Base-by-base conservation (phyloP, 2,329 filamentous ascomycete species). In the Hymenoscyphus albidus region DNA sequence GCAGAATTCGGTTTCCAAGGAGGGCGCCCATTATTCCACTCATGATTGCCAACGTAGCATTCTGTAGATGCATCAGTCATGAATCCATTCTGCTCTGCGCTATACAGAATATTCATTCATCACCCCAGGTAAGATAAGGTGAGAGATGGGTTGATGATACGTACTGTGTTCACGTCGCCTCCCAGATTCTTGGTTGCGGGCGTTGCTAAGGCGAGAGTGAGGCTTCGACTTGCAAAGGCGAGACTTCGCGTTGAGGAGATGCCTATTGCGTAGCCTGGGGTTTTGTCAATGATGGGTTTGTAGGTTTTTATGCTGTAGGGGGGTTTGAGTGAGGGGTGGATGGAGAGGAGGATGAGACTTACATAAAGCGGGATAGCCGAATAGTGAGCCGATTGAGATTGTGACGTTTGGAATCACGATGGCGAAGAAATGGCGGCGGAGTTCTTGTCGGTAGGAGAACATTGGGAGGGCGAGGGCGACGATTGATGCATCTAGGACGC, bases 191-290 rank as follows among this genome's bases (percentile, higher is more conserved):
- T 76, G 1, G 82, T 80, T 0, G 85, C 83, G 0, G 85, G 85
- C 2, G 79, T 81, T 0, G 85, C 85, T n/a, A 88, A 77, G 2
- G 85, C 85, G 3, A 88, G 79, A 1, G 85, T 87, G 65, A 88
- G 70, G 67, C 82, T 85, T 35, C 85, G 77, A 0, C 80, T 80
- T 2, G 83, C 80, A 69, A 88, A 86, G 1, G 85, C 80, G 0
- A 88, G 78, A 63, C 80, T 81, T 18, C 84, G 78, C 31, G 75
- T 71, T 0, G 82, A 78, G 10, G 78, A 78, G 69, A 87, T 86
- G n/a, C 83, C 84, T 40, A 86, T 77, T 3, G 79, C 79, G 66
- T 77, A 77, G 74, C 84, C 48, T 54, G 13, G 18, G 10, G 13
- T 27, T 54, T 54, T 12, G 9, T 9, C 0, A n/a, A 10, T 27